Evolutionary conservation across 2,329 filamentous ascomycete genomes (phyloP), one percentile per base, ranked within the genome.

Genomic region (Paracoccidioides lutzii): DNA sequence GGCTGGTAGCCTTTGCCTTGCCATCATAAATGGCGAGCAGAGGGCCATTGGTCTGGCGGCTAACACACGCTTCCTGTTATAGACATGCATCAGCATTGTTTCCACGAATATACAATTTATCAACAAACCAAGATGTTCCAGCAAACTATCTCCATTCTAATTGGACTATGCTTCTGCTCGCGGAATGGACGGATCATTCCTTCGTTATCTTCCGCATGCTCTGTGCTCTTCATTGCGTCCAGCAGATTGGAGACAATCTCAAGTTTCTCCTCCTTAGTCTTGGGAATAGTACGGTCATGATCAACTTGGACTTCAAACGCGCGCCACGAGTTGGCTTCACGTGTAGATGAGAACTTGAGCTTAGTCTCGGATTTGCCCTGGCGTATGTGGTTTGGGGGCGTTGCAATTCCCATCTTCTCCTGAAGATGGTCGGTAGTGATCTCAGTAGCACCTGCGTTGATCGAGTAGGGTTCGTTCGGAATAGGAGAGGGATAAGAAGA

Each of bases 181-280:
- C 52, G 46, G 56, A 71, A 72, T 3, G 64, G 65, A 8, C 61
- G 61, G 4, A 67, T 61, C 66, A 71, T 71, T 7, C 61, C 61
- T 3, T 59, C 59, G 45, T 68, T 68, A 33, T 71, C 68, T 38
- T 63, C 56, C 0, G 65, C 65, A 10, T 60, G 22, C 5, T 63
- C 56, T 15, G 64, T 61, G 37, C 60, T 65, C 22, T 62, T 65
- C 65, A 72, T 69, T 0, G 68, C 68, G n/a, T 60, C 60, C 50
- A 65, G 61, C 32, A 73, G 58, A 4, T 60, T 60, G 45, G 59
- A 62, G 28, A 71, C 67, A 41, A 69, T 61, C 8, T 61, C 63
- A 14, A 59, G 50, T 14, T 62, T 62, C 22, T 64, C 59, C 2
- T 57, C 50, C 6, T 43, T 12, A 12, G 57, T 63, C 3, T 42